These are phyloP conservation scores for Hordeum vulgare DNA, from an alignment of 176 grass and related monocot genomes.

Conservation along the genomic window DNA sequence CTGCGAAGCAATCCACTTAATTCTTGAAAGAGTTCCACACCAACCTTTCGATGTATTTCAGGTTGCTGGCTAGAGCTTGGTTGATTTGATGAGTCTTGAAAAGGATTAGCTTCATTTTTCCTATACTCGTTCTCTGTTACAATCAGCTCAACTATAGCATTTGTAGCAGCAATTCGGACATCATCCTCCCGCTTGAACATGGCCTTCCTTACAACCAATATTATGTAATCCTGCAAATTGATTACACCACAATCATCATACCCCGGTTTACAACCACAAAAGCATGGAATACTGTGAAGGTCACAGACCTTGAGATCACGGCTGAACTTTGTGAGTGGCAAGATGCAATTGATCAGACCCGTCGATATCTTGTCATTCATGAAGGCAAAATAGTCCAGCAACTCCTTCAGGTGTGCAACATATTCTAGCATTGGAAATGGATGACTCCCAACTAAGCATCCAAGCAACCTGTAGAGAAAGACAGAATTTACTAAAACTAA, in stretches of 20 bases:
- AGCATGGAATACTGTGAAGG: slow-evolving; percentile 3
- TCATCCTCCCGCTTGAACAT: slow-evolving; percentile 83
- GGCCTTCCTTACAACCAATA: slow-evolving; percentile 84
- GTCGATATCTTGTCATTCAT: slow-evolving; percentile 70
- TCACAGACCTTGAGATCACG: slow-evolving; percentile 62
- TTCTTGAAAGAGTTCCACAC: slow-evolving; percentile 66
- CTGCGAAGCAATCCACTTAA: slow-evolving; percentile 74
- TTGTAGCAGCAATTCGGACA: slow-evolving; percentile 61
- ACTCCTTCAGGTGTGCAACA: slow-evolving; percentile 75
- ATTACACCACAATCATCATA: slow-evolving; percentile 13
- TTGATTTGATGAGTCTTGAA: slow-evolving; percentile 75
- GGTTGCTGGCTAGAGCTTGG: slow-evolving; percentile 78
- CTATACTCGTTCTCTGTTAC: slow-evolving; percentile 37
- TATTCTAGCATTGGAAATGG: slow-evolving; percentile 61
- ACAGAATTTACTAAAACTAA: not conserved
- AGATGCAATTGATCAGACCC: slow-evolving; percentile 56
- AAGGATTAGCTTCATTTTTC: slow-evolving; percentile 42
- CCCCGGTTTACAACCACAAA: not conserved
- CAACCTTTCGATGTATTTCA: slow-evolving; percentile 41
- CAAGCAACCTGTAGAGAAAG: slow-evolving; percentile 49
- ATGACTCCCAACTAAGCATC: slow-evolving; percentile 48
- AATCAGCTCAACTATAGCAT: slow-evolving; percentile 73
- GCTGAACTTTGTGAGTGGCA: slow-evolving; percentile 71
- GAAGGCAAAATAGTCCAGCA: slow-evolving; percentile 76
- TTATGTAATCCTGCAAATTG: slow-evolving; percentile 76